Percentiles rank a stretch among this genome's conserved stretches.
Conservation (phyloP, 2,329 filamentous ascomycete species). For the Ceratocystis colombiana region DNA sequence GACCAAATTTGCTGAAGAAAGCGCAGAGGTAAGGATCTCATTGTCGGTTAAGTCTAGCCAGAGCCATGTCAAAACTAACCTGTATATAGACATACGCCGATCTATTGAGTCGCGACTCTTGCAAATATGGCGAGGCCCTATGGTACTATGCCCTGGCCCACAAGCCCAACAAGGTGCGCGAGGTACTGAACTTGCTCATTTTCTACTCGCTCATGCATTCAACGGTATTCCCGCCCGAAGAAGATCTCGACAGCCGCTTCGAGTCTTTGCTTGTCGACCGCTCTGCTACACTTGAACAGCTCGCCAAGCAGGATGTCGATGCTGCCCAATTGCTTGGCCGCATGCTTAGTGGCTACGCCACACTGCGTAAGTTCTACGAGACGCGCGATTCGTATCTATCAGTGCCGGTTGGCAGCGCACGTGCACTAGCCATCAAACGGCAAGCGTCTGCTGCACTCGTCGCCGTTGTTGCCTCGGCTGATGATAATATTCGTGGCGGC, state of each 20-base stretch:
- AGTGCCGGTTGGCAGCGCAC: slow-evolving; percentile 35
- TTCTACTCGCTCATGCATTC: slow-evolving; percentile 82
- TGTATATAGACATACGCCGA: slow-evolving; percentile 65
- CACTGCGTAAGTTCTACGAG: slow-evolving; percentile 79
- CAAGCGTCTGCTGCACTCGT: slow-evolving; percentile 63
- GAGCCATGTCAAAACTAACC: slow-evolving; percentile 28
- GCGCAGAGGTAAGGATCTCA: slow-evolving; percentile 61
- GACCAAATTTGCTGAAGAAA: slow-evolving; percentile 64
- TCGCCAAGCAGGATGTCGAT: slow-evolving; percentile 65
- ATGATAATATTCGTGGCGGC: slow-evolving; percentile 84
- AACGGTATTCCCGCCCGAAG: slow-evolving; percentile 60
- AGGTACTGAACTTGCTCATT: slow-evolving; percentile 76
- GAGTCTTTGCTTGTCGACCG: slow-evolving; percentile 60
- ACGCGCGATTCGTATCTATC: slow-evolving; percentile 54
- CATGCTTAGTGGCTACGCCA: slow-evolving; percentile 85
- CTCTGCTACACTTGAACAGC: slow-evolving; percentile 57
- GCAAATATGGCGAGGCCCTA: slow-evolving; percentile 74
- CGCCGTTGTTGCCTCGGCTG: slow-evolving; percentile 75
- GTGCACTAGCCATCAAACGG: slow-evolving; percentile 51
- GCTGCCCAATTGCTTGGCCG: slow-evolving; percentile 75
- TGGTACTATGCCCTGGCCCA: slow-evolving; percentile 88
- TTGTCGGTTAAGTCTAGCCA: not conserved
- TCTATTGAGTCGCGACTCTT: slow-evolving; percentile 57
- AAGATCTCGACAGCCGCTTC: slow-evolving; percentile 64
- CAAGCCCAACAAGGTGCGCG: slow-evolving; percentile 64